These are phyloP conservation scores for Aureobasidium sp. DNA, from an alignment of 2,329 filamentous ascomycete genomes.

Conservation along the genomic window DNA sequence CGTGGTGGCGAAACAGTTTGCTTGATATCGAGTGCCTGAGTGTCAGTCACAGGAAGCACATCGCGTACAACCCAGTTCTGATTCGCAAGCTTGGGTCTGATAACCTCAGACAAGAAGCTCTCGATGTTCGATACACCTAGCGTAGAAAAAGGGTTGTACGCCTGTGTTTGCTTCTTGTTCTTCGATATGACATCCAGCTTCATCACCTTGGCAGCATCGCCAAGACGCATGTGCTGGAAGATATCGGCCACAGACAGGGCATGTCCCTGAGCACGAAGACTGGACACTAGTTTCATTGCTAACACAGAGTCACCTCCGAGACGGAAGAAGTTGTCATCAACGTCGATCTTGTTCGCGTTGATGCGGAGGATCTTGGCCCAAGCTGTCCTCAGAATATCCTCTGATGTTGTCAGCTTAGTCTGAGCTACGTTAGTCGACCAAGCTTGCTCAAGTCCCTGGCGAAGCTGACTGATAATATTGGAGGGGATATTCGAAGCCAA, in stretches of 20 bases:
- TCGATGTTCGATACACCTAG: slow-evolving; percentile 34
- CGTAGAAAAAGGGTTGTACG: slow-evolving; percentile 43
- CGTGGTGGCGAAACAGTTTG: slow-evolving; percentile 51
- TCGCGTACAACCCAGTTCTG: slow-evolving; percentile 25
- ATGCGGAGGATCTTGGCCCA: slow-evolving; percentile 43
- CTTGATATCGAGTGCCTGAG: slow-evolving; percentile 32
- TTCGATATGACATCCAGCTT: slow-evolving; percentile 25
- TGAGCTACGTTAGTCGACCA: slow-evolving; percentile 27
- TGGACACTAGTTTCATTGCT: slow-evolving; percentile 53
- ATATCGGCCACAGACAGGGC: slow-evolving; percentile 48
- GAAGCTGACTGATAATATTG: slow-evolving; percentile 16
- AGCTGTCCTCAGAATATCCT: slow-evolving; percentile 34
- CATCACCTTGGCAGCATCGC: slow-evolving; percentile 46
- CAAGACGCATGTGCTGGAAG: slow-evolving; percentile 38
- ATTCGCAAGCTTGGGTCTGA: slow-evolving; percentile 45
- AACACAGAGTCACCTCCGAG: slow-evolving; percentile 53
- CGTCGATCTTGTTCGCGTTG: slow-evolving; percentile 40
- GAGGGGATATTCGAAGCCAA: slow-evolving; percentile 22
- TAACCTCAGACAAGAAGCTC: slow-evolving; percentile 38
- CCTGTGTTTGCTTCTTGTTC: slow-evolving; percentile 16
- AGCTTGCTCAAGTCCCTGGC: slow-evolving; percentile 20
- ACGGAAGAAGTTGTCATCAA: slow-evolving; percentile 52
- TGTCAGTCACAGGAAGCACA: slow-evolving; percentile 18
- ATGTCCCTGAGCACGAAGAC: slow-evolving; percentile 41
- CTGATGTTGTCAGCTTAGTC: slow-evolving; percentile 25